These are phyloP conservation scores for Teratosphaeria destructans DNA, from an alignment of 2,329 filamentous ascomycete species.

Conservation along the genomic window DNA sequence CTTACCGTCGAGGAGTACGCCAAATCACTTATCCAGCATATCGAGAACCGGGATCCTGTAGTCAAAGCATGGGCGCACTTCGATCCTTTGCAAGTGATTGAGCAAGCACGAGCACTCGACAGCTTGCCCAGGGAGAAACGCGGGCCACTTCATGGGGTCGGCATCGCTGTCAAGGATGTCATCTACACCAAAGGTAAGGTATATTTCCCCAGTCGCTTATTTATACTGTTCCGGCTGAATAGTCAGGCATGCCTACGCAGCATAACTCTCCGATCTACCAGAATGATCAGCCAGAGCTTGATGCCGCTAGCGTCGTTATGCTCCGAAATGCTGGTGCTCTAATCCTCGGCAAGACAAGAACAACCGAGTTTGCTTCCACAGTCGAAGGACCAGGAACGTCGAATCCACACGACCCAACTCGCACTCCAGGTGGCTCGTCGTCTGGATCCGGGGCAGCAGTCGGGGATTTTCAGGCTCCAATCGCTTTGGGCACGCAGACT, in stretches of 20 bases:
- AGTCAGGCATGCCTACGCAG: constrained; percentile 44
- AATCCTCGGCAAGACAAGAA: constrained; percentile 51
- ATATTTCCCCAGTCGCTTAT: background rate
- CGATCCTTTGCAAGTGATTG: constrained; percentile 36
- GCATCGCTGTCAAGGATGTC: constrained; percentile 51
- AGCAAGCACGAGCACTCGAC: constrained; percentile 43
- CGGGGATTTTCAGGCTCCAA: constrained; percentile 51
- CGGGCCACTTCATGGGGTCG: constrained; percentile 48
- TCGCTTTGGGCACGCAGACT: constrained; percentile 56
- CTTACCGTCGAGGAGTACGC: constrained; percentile 43
- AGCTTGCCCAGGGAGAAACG: constrained; percentile 36
- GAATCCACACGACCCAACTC: constrained; percentile 45
- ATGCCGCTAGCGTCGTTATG: constrained; percentile 43
- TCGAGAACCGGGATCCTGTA: constrained; percentile 33
- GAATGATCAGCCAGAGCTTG: constrained; percentile 34
- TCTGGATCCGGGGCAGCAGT: constrained; percentile 58
- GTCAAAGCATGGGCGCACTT: constrained; percentile 45
- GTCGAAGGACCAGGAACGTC: constrained; percentile 40
- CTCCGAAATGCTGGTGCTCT: constrained; percentile 47
- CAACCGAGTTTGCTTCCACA: constrained; percentile 54
- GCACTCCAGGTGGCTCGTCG: constrained; percentile 58
- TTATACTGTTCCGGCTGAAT: background rate
- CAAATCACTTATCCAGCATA: constrained; percentile 36
- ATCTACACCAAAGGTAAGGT: constrained; percentile 48
- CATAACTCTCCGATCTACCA: constrained; percentile 47